phyloP scores from a whole-genome alignment of 225 moss, liverwort and hornwort genomes.

The Climacium dendroides region DNA sequence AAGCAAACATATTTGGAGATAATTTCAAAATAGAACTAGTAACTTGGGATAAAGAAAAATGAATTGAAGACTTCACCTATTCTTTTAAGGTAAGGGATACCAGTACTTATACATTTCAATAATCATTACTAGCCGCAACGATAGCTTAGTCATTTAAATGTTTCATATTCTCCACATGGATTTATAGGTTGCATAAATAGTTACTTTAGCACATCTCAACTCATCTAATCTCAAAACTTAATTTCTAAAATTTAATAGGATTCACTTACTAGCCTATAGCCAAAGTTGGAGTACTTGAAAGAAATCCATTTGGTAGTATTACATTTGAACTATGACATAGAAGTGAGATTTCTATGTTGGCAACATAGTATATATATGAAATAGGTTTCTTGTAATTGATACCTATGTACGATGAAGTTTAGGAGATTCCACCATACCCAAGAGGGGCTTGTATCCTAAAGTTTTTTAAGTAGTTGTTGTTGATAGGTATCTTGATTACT shows the following conservation, averaged over 20 bases:
- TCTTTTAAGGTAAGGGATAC: neutral
- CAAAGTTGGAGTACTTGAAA: neutral
- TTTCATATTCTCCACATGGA: neutral
- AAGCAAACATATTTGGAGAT: neutral
- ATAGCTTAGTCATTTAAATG: neutral
- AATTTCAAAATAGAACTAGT: neutral
- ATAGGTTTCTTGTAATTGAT: neutral
- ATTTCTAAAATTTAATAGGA: neutral
- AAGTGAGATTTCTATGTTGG: neutral
- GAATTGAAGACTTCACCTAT: neutral
- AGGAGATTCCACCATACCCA: neutral
- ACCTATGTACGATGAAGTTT: neutral
- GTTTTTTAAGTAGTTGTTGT: neutral
- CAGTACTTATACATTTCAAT: neutral
- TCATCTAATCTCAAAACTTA: too few species aligned
- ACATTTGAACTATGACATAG: neutral
- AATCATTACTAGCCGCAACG: neutral
- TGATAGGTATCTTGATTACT: neutral
- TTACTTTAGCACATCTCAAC: neutral
- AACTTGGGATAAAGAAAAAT: neutral
- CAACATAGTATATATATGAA: neutral
- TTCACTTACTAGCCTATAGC: rapidly evolving
- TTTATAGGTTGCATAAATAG: too few species aligned
- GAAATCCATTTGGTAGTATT: neutral
- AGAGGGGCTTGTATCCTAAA: neutral